Conservation (phyloP, 1,284 basidiomycete species). For the Fistulina hepatica region DNA sequence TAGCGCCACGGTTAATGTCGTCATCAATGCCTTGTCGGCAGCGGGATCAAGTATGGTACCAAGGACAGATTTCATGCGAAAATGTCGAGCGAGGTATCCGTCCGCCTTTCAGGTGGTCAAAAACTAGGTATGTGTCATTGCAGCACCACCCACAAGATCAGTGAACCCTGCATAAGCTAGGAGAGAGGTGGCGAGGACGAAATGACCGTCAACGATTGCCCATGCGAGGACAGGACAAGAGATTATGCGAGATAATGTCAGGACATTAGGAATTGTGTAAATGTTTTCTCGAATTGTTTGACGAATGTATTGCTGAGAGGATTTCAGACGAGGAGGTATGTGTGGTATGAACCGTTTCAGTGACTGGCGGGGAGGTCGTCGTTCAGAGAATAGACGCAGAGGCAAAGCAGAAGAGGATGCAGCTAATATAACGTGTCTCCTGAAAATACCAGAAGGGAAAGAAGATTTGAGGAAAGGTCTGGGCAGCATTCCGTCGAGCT, state of each 20-base stretch:
- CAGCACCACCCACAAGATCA: slow-evolving; percentile 60
- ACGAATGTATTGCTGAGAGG: too few species aligned
- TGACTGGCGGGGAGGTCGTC: too few species aligned
- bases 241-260: slow-evolving; percentile 80
- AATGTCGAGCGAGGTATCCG: slow-evolving; percentile 82
- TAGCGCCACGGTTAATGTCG: slow-evolving; percentile 83
- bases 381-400: too few species aligned
- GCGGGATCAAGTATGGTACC: slow-evolving; percentile 95
- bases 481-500: too few species aligned
- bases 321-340: too few species aligned
- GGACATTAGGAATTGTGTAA: slow-evolving; percentile 87
- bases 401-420: too few species aligned
- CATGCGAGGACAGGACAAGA: slow-evolving; percentile 88
- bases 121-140: slow-evolving; percentile 15
- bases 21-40: slow-evolving; percentile 95
- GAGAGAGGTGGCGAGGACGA: slow-evolving; percentile 68
- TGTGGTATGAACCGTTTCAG: too few species aligned
- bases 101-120: slow-evolving; percentile 50
- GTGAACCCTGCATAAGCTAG: slow-evolving; percentile 85
- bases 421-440: too few species aligned
- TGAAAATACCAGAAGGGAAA: too few species aligned
- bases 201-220: slow-evolving; percentile 82
- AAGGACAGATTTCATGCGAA: slow-evolving; percentile 78
- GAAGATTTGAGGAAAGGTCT: too few species aligned
- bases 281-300: too few species aligned